Conservation (phyloP, 2,329 filamentous ascomycete genomes). For the Endothia cerciana region DNA sequence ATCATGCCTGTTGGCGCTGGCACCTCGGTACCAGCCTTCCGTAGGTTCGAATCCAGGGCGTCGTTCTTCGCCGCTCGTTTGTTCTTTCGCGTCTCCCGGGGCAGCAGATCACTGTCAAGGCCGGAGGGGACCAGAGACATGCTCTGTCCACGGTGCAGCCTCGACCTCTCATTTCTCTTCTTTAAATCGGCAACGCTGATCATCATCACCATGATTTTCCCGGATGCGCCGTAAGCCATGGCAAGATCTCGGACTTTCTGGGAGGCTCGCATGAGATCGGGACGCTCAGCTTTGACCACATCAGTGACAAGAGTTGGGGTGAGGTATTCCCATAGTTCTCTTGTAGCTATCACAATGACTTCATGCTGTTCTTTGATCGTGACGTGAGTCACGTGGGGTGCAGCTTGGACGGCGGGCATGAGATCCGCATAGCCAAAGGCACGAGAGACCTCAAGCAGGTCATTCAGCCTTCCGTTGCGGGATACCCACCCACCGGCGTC, state of each 20-base stretch:
- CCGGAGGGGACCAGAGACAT: constrained; percentile 82
- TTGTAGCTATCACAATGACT: constrained; percentile 87
- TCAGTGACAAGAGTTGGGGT: constrained; percentile 90
- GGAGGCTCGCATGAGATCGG: constrained; percentile 90
- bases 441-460: constrained; percentile 85
- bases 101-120: constrained; percentile 69
- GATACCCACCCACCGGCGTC: constrained; percentile 96
- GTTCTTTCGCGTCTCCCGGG: constrained; percentile 66
- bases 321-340: constrained; percentile 94
- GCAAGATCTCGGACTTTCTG: constrained; percentile 94
- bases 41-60: constrained; percentile 83
- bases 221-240: constrained; percentile 90
- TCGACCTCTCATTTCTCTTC: constrained; percentile 76
- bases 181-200: constrained; percentile 91
- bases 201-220: constrained; percentile 99
- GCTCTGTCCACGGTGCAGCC: constrained; percentile 74
- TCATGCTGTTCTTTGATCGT: constrained; percentile 87
- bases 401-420: constrained; percentile 90
- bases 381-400: constrained; percentile 79
- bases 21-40: constrained; percentile 86
- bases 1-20: constrained; percentile 89
- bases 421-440: constrained; percentile 94
- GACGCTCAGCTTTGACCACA: constrained; percentile 81
- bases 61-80: constrained; percentile 50
- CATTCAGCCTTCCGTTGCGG: constrained; percentile 90